phyloP scores from a whole-genome alignment of 176 grass and related monocot genomes.

The Hsuehochloa calcarea region DNA sequence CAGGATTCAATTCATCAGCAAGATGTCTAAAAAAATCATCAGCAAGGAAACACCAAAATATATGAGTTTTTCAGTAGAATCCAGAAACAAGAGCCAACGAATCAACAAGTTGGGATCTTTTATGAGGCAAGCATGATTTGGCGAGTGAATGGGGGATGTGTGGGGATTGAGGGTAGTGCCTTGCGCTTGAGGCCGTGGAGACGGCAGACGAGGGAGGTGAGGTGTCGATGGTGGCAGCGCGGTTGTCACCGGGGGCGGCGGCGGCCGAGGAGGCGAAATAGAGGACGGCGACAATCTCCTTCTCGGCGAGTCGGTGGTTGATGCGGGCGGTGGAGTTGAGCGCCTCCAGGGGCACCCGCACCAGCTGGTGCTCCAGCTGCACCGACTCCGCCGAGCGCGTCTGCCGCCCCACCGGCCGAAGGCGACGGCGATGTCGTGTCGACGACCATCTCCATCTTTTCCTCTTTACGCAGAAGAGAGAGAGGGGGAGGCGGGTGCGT shows the following conservation, averaged over 20 bases:
- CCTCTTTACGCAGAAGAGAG: neutral
- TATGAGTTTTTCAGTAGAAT: neutral
- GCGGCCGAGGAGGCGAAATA: slow-evolving; percentile 34
- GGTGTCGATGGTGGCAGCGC: slow-evolving; percentile 50
- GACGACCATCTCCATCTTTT: slow-evolving; percentile 74
- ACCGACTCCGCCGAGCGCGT: slow-evolving; percentile 61
- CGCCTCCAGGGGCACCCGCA: slow-evolving; percentile 84
- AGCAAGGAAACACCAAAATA: neutral
- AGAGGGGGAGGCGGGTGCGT: neutral
- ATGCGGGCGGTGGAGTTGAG: slow-evolving; percentile 69
- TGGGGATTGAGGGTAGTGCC: slow-evolving; percentile 16
- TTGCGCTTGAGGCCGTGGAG: slow-evolving; percentile 98
- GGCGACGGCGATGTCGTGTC: slow-evolving; percentile 46
- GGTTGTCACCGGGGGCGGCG: neutral
- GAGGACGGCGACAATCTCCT: slow-evolving; percentile 73
- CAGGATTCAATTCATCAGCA: too few species aligned
- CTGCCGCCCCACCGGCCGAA: slow-evolving; percentile 37
- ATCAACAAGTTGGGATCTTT: too few species aligned
- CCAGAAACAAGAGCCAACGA: too few species aligned
- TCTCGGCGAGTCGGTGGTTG: slow-evolving; percentile 73
- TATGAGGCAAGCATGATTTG: too few species aligned
- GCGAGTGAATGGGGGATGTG: too few species aligned
- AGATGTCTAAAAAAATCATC: too few species aligned
- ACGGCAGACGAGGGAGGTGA: slow-evolving; percentile 84
- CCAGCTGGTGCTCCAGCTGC: slow-evolving; percentile 81